phyloP scores from a whole-genome alignment of 352 stramenopile genomes.

The Globisporangium nodosum region DNA sequence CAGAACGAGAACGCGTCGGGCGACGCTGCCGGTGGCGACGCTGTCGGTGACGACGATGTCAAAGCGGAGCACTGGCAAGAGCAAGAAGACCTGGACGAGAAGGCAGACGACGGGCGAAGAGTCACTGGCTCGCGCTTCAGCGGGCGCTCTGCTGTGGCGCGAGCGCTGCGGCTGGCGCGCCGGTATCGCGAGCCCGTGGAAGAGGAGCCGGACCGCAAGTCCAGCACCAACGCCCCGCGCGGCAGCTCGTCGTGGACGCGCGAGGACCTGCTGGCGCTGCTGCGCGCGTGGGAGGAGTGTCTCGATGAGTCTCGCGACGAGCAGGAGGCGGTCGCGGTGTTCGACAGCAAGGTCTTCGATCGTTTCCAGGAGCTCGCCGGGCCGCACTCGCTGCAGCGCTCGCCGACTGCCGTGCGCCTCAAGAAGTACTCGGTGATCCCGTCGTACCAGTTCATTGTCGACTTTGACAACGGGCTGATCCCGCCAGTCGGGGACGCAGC shows the following conservation, averaged over 20 bases:
- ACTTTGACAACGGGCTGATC: slow-evolving; percentile 6
- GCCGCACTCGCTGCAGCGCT: not conserved
- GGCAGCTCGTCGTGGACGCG: slow-evolving; percentile 9
- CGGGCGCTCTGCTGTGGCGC: not conserved
- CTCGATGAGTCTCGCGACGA: not conserved
- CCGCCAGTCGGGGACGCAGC: not conserved
- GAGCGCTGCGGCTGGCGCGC: not conserved
- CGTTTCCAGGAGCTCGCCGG: slow-evolving; percentile 4
- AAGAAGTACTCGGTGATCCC: slow-evolving; percentile 10
- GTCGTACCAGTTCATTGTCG: slow-evolving; percentile 10
- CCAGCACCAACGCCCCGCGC: not conserved
- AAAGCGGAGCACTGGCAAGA: too few relatives aligned
- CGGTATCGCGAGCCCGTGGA: not conserved
- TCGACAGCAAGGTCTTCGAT: slow-evolving; percentile 7
- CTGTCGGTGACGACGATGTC: not conserved
- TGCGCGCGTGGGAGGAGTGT: slow-evolving; percentile 7
- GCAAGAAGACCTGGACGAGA: not conserved
- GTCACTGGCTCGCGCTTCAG: not conserved
- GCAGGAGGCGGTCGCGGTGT: slow-evolving; percentile 3
- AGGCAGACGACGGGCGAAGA: not conserved
- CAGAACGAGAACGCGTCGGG: not conserved
- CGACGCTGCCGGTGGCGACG: not conserved
- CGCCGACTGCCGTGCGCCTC: slow-evolving; percentile 3
- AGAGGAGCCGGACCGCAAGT: not conserved
- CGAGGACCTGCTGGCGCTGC: slow-evolving; percentile 7